Evolutionary conservation across 352 stramenopile species (phyloP).

Genomic region (Pythium oligandrum): DNA sequence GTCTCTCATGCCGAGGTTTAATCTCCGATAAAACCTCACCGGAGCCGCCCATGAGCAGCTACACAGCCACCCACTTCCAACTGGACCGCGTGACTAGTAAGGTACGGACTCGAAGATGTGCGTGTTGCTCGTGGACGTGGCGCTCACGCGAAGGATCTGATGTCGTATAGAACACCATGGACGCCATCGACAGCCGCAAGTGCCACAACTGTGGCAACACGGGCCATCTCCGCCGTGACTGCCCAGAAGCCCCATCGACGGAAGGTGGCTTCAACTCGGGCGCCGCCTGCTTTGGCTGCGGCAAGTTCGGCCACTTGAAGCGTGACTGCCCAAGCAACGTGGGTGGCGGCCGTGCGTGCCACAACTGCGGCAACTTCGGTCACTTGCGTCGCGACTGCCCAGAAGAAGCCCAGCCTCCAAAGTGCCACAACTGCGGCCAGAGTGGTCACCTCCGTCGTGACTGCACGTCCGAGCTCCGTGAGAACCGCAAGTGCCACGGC

Average conservation of each 20-base stretch:
- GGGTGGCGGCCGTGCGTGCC: slow-evolving; percentile 47
- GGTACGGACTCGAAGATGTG: too few relatives aligned
- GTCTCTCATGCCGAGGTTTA: slow-evolving; percentile 16
- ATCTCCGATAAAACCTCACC: slow-evolving; percentile 5
- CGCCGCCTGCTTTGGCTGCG: slow-evolving; percentile 67
- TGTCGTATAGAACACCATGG: slow-evolving; percentile 20
- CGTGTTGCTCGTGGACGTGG: too few relatives aligned
- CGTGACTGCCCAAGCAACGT: slow-evolving; percentile 59
- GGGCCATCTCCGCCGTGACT: slow-evolving; percentile 75
- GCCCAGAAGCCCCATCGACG: slow-evolving; percentile 46
- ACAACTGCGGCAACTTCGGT: slow-evolving; percentile 76
- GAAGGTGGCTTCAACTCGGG: slow-evolving; percentile 25
- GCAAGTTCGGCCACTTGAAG: slow-evolving; percentile 79
- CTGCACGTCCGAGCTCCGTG: slow-evolving; percentile 59
- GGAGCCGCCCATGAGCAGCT: too few relatives aligned
- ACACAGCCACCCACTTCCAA: too few relatives aligned
- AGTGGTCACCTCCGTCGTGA: slow-evolving; percentile 64
- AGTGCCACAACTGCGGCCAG: slow-evolving; percentile 81
- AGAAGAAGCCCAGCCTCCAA: slow-evolving; percentile 63
- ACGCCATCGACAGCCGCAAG: slow-evolving; percentile 42
- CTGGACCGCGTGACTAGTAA: too few relatives aligned
- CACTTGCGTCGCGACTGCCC: slow-evolving; percentile 80
- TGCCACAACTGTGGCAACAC: slow-evolving; percentile 76
- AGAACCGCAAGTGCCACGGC: slow-evolving; percentile 75
- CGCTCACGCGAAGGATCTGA: neutral